A percentile compares a stretch with the other conserved stretches of the same genome.
These are phyloP conservation scores for Trichosporon sp. DNA, from an alignment of 1,284 basidiomycete species.

Conservation along the genomic window DNA sequence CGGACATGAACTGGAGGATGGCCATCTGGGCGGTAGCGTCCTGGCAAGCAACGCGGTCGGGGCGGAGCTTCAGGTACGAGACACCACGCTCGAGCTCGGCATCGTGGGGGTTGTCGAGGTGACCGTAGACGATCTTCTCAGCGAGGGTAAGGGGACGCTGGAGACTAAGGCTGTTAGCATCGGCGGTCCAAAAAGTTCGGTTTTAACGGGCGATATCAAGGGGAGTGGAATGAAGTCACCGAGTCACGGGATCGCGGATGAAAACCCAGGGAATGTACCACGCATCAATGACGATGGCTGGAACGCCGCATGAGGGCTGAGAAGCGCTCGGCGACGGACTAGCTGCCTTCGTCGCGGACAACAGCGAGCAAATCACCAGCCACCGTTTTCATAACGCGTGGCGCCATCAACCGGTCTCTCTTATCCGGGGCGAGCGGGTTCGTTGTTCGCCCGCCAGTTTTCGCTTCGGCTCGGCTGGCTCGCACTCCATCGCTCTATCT, in stretches of 20 bases:
- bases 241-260: slow-evolving; percentile 10
- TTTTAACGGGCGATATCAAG: neutral
- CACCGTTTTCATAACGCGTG: neutral
- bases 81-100: slow-evolving; percentile 85
- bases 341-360: neutral
- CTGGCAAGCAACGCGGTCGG: slow-evolving; percentile 98
- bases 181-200: neutral
- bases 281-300: neutral
- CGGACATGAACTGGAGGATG: slow-evolving; percentile 99
- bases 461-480: neutral
- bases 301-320: neutral
- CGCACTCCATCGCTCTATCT: neutral
- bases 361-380: neutral
- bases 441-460: neutral
- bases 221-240: neutral
- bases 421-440: neutral
- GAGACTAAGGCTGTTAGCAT: slow-evolving; percentile 63
- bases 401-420: neutral
- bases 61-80: slow-evolving; percentile 93
- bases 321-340: neutral
- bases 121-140: slow-evolving; percentile 98
- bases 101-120: slow-evolving; percentile 88
- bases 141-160: slow-evolving; percentile 92
- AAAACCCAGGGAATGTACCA: slow-evolving; percentile 7
- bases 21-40: slow-evolving; percentile 99